A percentile compares a stretch with the other conserved stretches of the same genome.
These are phyloP conservation scores for Cercospora sp. DNA, from an alignment of 2,329 filamentous ascomycete species.

Conservation along the genomic window DNA sequence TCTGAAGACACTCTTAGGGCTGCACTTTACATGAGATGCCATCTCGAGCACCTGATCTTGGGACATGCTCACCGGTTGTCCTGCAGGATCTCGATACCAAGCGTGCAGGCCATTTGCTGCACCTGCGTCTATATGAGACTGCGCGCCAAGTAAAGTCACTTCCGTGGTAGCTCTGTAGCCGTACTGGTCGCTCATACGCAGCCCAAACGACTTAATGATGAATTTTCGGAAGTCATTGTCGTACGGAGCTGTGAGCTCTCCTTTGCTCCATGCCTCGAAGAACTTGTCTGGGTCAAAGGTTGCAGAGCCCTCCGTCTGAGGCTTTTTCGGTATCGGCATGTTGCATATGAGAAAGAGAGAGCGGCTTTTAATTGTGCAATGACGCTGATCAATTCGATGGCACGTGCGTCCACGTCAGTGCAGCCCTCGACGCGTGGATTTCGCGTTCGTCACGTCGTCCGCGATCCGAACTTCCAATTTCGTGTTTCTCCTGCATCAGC, in stretches of 20 bases:
- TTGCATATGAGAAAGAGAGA: background rate
- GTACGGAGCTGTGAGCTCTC: slow-evolving; percentile 41
- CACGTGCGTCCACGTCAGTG: background rate
- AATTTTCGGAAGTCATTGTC: slow-evolving; percentile 50
- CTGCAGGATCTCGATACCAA: slow-evolving; percentile 52
- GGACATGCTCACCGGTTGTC: slow-evolving; percentile 38
- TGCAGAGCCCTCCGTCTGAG: slow-evolving; percentile 44
- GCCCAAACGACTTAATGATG: slow-evolving; percentile 51
- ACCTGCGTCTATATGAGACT: slow-evolving; percentile 52
- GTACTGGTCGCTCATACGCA: slow-evolving; percentile 50
- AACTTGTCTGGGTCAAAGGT: slow-evolving; percentile 51
- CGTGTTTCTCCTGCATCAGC: slow-evolving; percentile 1
- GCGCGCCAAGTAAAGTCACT: slow-evolving; percentile 53
- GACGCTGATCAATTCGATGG: background rate
- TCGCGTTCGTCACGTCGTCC: slow-evolving; percentile 10
- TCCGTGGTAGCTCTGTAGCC: slow-evolving; percentile 54
- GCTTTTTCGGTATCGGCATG: slow-evolving; percentile 33
- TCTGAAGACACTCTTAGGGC: slow-evolving; percentile 33
- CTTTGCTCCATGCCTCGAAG: slow-evolving; percentile 47
- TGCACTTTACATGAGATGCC: slow-evolving; percentile 25
- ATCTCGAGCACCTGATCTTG: slow-evolving; percentile 16
- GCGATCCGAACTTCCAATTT: background rate
- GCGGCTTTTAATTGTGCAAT: background rate
- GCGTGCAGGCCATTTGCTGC: slow-evolving; percentile 50
- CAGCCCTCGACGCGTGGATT: background rate